phyloP scores from a whole-genome alignment of 345 rosid species.

The Eucalyptus pumila region DNA sequence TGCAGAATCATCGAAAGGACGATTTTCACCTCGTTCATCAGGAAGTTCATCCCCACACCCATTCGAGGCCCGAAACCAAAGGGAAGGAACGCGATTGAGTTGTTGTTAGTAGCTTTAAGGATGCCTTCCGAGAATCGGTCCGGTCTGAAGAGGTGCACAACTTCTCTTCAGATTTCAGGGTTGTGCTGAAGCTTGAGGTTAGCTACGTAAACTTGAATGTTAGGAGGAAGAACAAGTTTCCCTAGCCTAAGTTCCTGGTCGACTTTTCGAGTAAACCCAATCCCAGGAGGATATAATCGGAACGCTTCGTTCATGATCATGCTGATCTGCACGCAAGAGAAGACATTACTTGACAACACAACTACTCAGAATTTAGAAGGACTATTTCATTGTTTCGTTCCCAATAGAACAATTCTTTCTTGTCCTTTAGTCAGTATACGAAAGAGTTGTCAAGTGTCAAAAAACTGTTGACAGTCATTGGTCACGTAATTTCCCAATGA shows the following conservation, averaged over 20 bases:
- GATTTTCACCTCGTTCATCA: constrained; percentile 9
- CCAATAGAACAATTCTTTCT: neutral
- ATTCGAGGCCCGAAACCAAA: constrained; percentile 23
- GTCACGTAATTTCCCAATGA: neutral
- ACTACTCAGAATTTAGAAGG: neutral
- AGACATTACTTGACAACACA: neutral
- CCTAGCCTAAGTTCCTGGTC: constrained; percentile 5
- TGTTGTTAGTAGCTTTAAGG: constrained; percentile 26
- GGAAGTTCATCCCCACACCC: constrained; percentile 21
- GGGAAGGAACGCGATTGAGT: constrained; percentile 14
- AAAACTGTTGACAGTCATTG: no score
- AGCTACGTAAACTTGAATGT: neutral
- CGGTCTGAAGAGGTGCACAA: constrained; percentile 20
- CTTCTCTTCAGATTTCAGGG: constrained; percentile 26
- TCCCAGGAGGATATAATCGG: constrained; percentile 22
- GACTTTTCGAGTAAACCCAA: neutral
- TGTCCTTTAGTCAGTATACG: neutral
- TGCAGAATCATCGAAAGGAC: constrained; percentile 35
- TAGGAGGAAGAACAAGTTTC: constrained; percentile 6
- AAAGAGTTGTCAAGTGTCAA: neutral
- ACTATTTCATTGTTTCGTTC: neutral
- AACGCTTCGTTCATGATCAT: constrained; percentile 15
- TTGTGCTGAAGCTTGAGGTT: constrained; percentile 12
- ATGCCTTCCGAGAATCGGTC: constrained; percentile 30
- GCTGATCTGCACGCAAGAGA: neutral